These are phyloP conservation scores for Paramecium sexaurelia DNA, from an alignment of 73 alveolate species.

Conservation along the genomic window DNA sequence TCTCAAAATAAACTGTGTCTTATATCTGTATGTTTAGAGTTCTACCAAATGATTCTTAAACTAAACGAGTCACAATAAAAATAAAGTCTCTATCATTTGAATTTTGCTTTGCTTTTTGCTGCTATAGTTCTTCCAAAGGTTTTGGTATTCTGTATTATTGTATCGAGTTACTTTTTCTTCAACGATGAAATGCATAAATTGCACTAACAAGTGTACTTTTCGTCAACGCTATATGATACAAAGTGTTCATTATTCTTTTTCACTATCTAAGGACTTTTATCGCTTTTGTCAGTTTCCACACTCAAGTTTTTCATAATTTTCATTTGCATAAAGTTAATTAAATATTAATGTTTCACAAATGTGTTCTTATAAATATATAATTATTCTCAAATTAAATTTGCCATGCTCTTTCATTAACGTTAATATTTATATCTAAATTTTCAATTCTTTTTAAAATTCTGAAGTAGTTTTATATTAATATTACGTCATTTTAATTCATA, in stretches of 20 bases:
- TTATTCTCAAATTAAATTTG: too few relatives aligned
- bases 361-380: too few relatives aligned
- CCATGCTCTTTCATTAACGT: too few relatives aligned
- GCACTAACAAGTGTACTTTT: not conserved
- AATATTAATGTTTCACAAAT: not conserved
- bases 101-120: not conserved
- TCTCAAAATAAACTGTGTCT: slow-evolving; percentile 15
- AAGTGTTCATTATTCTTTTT: not conserved
- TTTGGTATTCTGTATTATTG: not conserved
- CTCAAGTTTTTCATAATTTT: not conserved
- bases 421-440: too few relatives aligned
- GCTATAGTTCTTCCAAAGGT: not conserved
- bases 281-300: not conserved
- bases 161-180: not conserved
- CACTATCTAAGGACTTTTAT: not conserved
- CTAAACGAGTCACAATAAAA: slow-evolving; percentile 15
- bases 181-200: not conserved
- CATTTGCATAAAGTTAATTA: not conserved
- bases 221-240: slow-evolving; percentile 6
- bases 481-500: too few relatives aligned
- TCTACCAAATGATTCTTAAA: not conserved
- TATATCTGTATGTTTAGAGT: not conserved
- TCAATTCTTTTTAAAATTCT: too few relatives aligned
- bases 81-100: slow-evolving; percentile 40
- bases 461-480: too few relatives aligned